Percentiles rank a stretch among this genome's conserved stretches.
These are phyloP conservation scores for Aristolochia fimbriata DNA, from an alignment of 164 flowering plant genomes.

Conservation along the genomic window DNA sequence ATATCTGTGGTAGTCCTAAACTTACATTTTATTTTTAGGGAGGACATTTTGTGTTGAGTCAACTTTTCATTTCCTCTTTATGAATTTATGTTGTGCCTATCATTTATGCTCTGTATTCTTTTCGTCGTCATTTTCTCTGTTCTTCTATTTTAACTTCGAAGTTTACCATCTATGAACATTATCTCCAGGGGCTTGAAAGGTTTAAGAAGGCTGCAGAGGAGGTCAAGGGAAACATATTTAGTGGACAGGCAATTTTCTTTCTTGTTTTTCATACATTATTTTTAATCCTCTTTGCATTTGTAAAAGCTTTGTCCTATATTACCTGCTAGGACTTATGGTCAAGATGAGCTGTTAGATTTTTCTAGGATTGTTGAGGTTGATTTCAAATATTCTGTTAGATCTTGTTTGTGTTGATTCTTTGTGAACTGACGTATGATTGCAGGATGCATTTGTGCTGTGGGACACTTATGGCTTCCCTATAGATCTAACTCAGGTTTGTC, in stretches of 20 bases:
- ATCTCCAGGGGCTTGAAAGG: constrained; percentile 87
- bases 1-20: too few relatives aligned
- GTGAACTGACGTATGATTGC: constrained; percentile 14
- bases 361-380: background rate
- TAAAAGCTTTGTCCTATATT: background rate
- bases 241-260: constrained; percentile 63
- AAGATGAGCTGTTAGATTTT: background rate
- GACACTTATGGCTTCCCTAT: constrained; percentile 97
- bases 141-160: background rate
- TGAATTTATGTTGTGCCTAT: too few relatives aligned
- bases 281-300: background rate
- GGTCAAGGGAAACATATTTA: constrained; percentile 57
- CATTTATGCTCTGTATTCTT: too few relatives aligned
- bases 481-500: constrained; percentile 86
- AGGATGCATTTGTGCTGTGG: constrained; percentile 99
- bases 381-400: background rate
- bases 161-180: background rate
- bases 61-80: too few relatives aligned
- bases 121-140: too few relatives aligned
- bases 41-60: too few relatives aligned
- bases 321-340: background rate
- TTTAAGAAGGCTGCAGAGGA: constrained; percentile 90
- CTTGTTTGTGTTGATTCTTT: background rate
- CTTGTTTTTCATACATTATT: background rate
- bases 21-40: too few relatives aligned